A percentile compares a stretch with the other conserved stretches of the same genome.
Conservation (phyloP, 352 stramenopile species). For the Globisporangium yorkense region DNA sequence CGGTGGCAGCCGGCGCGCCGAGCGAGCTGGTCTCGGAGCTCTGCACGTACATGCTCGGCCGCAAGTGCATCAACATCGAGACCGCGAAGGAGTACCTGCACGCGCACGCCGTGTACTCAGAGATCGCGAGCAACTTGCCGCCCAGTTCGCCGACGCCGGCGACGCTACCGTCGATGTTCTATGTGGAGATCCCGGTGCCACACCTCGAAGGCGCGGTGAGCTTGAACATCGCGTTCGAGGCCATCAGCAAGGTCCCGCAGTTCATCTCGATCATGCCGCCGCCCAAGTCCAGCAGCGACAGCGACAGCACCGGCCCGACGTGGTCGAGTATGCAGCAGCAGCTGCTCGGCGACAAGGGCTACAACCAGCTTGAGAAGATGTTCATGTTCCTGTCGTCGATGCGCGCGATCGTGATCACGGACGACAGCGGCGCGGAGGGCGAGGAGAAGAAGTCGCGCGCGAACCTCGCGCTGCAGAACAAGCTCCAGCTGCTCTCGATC, state of each 20-base stretch:
- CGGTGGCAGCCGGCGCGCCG: slow-evolving; percentile 67
- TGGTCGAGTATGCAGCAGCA: slow-evolving; percentile 55
- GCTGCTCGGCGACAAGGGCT: slow-evolving; percentile 80
- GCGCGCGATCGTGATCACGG: slow-evolving; percentile 61
- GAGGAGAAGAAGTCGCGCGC: slow-evolving; percentile 27
- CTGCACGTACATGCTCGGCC: slow-evolving; percentile 82
- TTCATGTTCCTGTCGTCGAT: slow-evolving; percentile 80
- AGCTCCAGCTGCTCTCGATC: slow-evolving; percentile 75
- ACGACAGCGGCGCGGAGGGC: slow-evolving; percentile 12
- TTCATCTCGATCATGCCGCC: slow-evolving; percentile 73
- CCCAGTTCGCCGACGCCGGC: slow-evolving; percentile 18
- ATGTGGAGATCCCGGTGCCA: slow-evolving; percentile 74
- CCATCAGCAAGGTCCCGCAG: slow-evolving; percentile 69
- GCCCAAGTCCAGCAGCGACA: slow-evolving; percentile 13
- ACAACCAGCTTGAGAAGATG: slow-evolving; percentile 85
- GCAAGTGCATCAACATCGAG: slow-evolving; percentile 77
- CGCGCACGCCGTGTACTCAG: slow-evolving; percentile 69
- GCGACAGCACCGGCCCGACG: slow-evolving; percentile 10
- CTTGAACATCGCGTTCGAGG: slow-evolving; percentile 80
- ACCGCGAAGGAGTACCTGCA: slow-evolving; percentile 82
- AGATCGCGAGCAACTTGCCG: slow-evolving; percentile 55
- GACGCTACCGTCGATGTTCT: slow-evolving; percentile 76
- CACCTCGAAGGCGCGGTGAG: slow-evolving; percentile 65
- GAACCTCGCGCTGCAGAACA: slow-evolving; percentile 79
- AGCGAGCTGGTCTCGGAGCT: slow-evolving; percentile 80